These are phyloP conservation scores for Fusarium miscanthi DNA, from an alignment of 2,329 filamentous ascomycete genomes.

Conservation along the genomic window DNA sequence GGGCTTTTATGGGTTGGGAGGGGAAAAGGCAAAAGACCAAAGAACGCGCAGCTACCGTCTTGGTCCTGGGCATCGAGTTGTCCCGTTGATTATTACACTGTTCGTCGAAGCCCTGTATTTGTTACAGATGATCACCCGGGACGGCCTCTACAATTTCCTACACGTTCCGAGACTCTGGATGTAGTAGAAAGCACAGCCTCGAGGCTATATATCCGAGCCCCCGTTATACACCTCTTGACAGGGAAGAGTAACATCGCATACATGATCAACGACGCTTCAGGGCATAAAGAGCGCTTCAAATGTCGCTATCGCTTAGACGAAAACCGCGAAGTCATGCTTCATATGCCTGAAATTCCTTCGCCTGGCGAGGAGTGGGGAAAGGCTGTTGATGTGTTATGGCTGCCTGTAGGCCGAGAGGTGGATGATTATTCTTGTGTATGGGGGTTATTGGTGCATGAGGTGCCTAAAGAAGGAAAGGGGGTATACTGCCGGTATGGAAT, in stretches of 20 bases:
- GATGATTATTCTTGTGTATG: accelerated
- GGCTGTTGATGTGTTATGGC: neutral
- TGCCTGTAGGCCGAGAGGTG: neutral
- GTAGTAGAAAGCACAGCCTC: neutral
- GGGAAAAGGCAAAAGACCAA: neutral
- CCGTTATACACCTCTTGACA: neutral
- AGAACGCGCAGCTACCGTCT: accelerated
- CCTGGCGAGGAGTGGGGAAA: neutral
- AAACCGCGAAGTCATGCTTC: neutral
- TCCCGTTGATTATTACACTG: accelerated
- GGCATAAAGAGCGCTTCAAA: neutral
- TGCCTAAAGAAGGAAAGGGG: neutral
- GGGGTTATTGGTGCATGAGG: neutral
- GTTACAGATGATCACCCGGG: neutral
- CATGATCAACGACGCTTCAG: neutral
- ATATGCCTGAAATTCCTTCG: neutral
- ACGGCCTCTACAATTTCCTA: neutral
- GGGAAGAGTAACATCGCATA: too few species aligned
- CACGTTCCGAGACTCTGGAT: neutral
- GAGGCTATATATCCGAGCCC: neutral
- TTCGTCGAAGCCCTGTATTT: accelerated
- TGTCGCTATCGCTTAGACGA: neutral
- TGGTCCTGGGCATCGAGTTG: neutral
- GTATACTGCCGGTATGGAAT: neutral
- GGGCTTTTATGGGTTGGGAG: neutral